Conservation (phyloP, 805 yeast genomes). For the Lachancea fermentati region DNA sequence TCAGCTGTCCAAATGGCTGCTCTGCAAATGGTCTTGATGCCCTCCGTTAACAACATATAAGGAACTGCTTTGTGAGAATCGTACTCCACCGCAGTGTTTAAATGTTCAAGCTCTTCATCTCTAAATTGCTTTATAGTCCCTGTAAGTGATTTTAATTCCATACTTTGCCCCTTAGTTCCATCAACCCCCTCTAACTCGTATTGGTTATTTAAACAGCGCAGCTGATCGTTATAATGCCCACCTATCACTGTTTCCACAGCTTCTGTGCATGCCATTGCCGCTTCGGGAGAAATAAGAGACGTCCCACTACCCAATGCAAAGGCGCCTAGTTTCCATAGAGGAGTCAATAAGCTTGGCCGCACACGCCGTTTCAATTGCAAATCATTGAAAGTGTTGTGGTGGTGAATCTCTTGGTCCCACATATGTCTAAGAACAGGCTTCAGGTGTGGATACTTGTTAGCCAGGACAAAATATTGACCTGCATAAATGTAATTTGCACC, state of each 20-base stretch:
- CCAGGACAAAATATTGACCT: slow-evolving; percentile 79
- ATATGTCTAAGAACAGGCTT: slow-evolving; percentile 81
- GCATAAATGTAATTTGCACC: slow-evolving; percentile 92
- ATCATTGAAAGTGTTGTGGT: slow-evolving; percentile 76
- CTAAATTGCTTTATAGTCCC: slow-evolving; percentile 67
- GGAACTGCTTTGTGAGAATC: slow-evolving; percentile 94
- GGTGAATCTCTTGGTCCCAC: slow-evolving; percentile 98
- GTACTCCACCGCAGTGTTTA: slow-evolving; percentile 86
- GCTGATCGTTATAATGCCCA: slow-evolving; percentile 86
- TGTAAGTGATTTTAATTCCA: slow-evolving; percentile 55
- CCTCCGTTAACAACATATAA: slow-evolving; percentile 81
- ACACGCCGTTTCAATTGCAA: slow-evolving; percentile 74
- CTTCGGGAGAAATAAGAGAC: slow-evolving; percentile 83
- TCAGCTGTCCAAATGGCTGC: slow-evolving; percentile 93
- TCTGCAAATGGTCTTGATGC: slow-evolving; percentile 73
- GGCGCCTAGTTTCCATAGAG: slow-evolving; percentile 91
- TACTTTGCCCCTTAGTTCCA: slow-evolving; percentile 28
- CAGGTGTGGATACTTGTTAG: slow-evolving; percentile 63
- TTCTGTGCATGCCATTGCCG: slow-evolving; percentile 99
- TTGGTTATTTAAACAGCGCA: slow-evolving; percentile 67
- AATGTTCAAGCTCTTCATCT: slow-evolving; percentile 92
- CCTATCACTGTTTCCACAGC: slow-evolving; percentile 99
- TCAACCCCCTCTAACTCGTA: slow-evolving; percentile 43
- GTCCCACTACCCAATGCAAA: slow-evolving; percentile 80
- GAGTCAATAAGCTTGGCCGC: slow-evolving; percentile 87